Evolutionary conservation across 139 green algal species (phyloP), one percentile per base, ranked within the genome.

Genomic region (Parachlorella kessleri): DNA sequence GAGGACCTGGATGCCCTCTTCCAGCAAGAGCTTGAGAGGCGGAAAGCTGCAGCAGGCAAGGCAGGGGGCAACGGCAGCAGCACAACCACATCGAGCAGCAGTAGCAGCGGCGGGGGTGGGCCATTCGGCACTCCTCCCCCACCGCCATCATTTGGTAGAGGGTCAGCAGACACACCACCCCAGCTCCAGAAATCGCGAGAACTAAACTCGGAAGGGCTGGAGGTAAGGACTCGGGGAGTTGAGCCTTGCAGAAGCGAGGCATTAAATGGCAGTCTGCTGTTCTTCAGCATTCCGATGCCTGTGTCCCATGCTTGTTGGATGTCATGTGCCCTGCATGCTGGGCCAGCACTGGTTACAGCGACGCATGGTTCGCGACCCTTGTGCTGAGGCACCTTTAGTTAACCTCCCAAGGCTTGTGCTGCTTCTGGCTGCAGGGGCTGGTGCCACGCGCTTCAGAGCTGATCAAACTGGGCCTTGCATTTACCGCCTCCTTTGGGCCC

Each of bases 401-500:
- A 24, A 35, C 40, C 3, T 86, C 83, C 7, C 70, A 77, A 28
- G 55, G 72, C 36, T 77, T 88, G 36, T 81, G 85, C 66, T 89
- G 79, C 28, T 90, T 93, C 70, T 87, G 90, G 6, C 80, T 94
- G 4, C 88, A 95, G 88, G 92, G 92, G 14, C 77, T 96, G 2
- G 81, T 92, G 32, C 85, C 88, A 1, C 87, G 92, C 30, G 90
- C 71, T 3, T 77, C 73, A 4, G 72, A 88, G 83, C 86, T 96
- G 48, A 18, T 94, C 5, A 87, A 91, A 78, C 89, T 97, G 40
- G 93, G 93, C 32, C 79, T 84, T 7, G 75, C 55, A 23, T 89
- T 95, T 41, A 95, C 91, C 73, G 81, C 96, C n/a, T 88, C 75
- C 35, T 97, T 97, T 70, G 72, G 83, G 4, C 93, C 93, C n/a